These are phyloP conservation scores for Epichloe glyceriae DNA, from an alignment of 2,329 filamentous ascomycete genomes.

Conservation along the genomic window DNA sequence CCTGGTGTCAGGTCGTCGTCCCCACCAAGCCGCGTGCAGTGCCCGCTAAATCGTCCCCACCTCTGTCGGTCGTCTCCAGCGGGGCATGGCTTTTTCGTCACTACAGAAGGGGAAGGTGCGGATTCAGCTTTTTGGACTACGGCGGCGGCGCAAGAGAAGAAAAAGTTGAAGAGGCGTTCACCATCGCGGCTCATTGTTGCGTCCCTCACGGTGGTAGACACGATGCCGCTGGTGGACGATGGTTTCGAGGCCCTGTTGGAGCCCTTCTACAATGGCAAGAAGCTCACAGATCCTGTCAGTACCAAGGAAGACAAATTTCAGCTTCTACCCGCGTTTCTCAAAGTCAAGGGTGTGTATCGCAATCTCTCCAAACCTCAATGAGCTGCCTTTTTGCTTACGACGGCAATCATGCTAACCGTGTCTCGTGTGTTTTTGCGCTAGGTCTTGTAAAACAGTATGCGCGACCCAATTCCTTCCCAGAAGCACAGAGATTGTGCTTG, in stretches of 20 bases:
- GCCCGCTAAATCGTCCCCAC: too few relatives aligned
- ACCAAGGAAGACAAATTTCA: conserved; percentile 86
- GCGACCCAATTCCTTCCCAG: too few relatives aligned
- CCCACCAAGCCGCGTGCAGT: too few relatives aligned
- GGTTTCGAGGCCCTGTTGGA: conserved; percentile 54
- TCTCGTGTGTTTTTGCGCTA: conserved; percentile 9
- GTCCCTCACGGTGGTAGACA: conserved; percentile 9
- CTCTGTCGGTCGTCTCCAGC: not conserved
- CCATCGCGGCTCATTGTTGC: not conserved
- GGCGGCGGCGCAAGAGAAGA: too few relatives aligned
- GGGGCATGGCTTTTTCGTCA: conserved; percentile 2
- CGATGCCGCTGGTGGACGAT: conserved; percentile 45
- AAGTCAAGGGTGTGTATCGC: conserved; percentile 60
- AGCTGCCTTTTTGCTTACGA: not conserved
- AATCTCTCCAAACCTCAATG: conserved; percentile 9
- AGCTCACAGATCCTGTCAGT: conserved; percentile 50
- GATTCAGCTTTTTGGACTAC: too few relatives aligned
- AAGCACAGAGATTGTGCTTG: not conserved
- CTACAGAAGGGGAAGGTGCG: too few relatives aligned
- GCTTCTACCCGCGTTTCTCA: conserved; percentile 88
- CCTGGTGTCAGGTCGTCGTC: too few relatives aligned
- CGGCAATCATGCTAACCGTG: not conserved
- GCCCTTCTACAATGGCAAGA: conserved; percentile 57
- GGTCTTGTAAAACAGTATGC: conserved; percentile 74
- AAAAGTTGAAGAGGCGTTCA: not conserved